A percentile compares a stretch with the other conserved stretches of the same genome.
These are phyloP conservation scores for Trichomonascaceae sp. DNA, from an alignment of 1,139 yeast species.

Conservation along the genomic window DNA sequence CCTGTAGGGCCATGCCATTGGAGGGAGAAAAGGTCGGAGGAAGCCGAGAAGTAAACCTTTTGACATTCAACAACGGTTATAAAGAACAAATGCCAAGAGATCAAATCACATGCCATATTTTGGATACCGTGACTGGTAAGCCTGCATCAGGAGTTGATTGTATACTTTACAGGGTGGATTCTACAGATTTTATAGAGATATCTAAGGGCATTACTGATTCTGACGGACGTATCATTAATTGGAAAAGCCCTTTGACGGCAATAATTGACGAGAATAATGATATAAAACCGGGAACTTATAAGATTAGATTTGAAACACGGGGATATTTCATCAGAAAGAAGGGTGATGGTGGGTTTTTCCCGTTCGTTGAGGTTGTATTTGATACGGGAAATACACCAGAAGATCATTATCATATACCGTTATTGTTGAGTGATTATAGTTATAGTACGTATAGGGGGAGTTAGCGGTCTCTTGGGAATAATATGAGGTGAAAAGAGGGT, in stretches of 20 bases:
- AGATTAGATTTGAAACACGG: conserved; percentile 68
- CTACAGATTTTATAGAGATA: conserved; percentile 22
- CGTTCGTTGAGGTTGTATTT: conserved; percentile 73
- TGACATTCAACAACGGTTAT: no score
- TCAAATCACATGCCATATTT: conserved; percentile 71
- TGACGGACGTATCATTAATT: conserved; percentile 71
- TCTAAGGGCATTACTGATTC: conserved; percentile 62
- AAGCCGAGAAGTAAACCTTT: not conserved
- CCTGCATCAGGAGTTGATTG: conserved; percentile 64
- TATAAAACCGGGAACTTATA: conserved; percentile 53
- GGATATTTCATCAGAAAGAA: conserved; percentile 46
- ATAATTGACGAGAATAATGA: conserved; percentile 36
- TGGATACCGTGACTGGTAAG: conserved; percentile 76
- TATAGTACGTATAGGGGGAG: conserved; percentile 88
- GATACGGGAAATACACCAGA: conserved; percentile 61
- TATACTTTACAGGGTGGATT: conserved; percentile 26
- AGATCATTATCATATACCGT: conserved; percentile 80
- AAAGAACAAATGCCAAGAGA: conserved; percentile 14
- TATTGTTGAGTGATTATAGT: conserved; percentile 73
- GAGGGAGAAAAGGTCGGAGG: not conserved
- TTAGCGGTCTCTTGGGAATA: conserved; percentile 26
- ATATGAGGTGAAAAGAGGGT: no score
- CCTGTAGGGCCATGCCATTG: not conserved
- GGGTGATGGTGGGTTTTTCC: conserved; percentile 51
- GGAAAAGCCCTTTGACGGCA: conserved; percentile 41